Evolutionary conservation across 352 stramenopile genomes (phyloP).

Genomic region (Phytophthora tentaculata): DNA sequence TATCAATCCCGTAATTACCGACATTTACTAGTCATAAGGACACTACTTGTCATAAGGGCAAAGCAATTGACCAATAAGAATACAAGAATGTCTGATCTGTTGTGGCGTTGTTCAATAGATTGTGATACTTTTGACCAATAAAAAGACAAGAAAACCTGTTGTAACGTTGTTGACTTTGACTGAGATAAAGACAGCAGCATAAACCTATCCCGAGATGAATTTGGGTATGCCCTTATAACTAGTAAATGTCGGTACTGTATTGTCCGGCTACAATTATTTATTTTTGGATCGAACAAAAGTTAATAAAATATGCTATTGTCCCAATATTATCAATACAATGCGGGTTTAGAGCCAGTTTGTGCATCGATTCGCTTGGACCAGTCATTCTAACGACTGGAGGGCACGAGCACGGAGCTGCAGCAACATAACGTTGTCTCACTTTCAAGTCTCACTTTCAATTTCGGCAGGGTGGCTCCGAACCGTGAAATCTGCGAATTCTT

Average conservation of each 20-base stretch:
- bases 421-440: not conserved
- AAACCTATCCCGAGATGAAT: no score
- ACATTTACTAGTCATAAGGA: no score
- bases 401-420: not conserved
- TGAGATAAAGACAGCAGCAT: no score
- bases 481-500: slow-evolving; percentile 21
- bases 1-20: not conserved
- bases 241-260: no score
- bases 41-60: no score
- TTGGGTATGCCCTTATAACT: no score
- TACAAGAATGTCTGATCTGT: no score
- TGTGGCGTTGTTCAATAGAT: no score
- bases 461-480: slow-evolving; percentile 10
- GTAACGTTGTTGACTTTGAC: no score
- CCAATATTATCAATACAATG: not conserved
- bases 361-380: not conserved
- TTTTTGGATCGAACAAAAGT: not conserved
- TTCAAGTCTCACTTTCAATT: not conserved
- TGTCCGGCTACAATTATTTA: not conserved
- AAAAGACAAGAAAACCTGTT: no score
- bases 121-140: no score
- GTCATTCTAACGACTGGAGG: not conserved
- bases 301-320: not conserved
- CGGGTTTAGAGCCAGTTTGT: not conserved
- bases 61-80: no score